A percentile compares a stretch with the other conserved stretches of the same genome.
phyloP scores from a whole-genome alignment of 768 basidiomycete species.

The Naganishia onofrii region DNA sequence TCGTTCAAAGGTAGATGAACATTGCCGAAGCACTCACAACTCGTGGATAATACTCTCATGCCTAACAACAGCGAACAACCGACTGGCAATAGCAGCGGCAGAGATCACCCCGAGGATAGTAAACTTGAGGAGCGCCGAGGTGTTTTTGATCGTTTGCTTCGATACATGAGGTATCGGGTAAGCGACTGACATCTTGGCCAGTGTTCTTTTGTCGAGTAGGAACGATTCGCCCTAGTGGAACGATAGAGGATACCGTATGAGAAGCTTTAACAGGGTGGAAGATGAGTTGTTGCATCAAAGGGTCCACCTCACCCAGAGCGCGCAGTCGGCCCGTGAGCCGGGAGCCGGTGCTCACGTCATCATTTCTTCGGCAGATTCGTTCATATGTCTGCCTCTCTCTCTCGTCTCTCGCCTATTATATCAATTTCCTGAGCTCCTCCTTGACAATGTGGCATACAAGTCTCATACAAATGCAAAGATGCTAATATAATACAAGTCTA shows the following conservation, averaged over 20 bases:
- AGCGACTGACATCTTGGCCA: constrained; percentile 32
- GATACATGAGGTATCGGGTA: constrained; percentile 49
- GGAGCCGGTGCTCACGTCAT: constrained; percentile 1
- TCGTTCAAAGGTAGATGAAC: not conserved
- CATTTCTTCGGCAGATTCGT: too few species aligned
- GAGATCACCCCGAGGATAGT: constrained; percentile 87
- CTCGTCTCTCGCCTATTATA: too few species aligned
- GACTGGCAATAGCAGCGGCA: constrained; percentile 88
- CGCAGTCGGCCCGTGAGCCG: too few species aligned
- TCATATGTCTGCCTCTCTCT: not conserved
- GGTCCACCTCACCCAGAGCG: too few species aligned
- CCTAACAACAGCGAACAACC: constrained; percentile 94
- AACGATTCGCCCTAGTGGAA: not conserved
- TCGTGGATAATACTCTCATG: constrained; percentile 99
- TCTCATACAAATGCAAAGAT: not conserved
- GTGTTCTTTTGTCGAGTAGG: not conserved
- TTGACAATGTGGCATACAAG: not conserved
- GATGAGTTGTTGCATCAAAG: too few species aligned
- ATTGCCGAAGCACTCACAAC: constrained; percentile 68
- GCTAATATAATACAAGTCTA: constrained; percentile 1
- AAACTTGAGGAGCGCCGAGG: constrained; percentile 84
- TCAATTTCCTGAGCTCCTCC: too few species aligned
- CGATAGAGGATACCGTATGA: too few species aligned
- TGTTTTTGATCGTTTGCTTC: constrained; percentile 68
- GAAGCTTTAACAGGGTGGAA: too few species aligned